A percentile compares a stretch with the other conserved stretches of the same genome.
Evolutionary conservation across 495 filamentous ascomycete species (phyloP).

Genomic region (Xylaria palmicola): DNA sequence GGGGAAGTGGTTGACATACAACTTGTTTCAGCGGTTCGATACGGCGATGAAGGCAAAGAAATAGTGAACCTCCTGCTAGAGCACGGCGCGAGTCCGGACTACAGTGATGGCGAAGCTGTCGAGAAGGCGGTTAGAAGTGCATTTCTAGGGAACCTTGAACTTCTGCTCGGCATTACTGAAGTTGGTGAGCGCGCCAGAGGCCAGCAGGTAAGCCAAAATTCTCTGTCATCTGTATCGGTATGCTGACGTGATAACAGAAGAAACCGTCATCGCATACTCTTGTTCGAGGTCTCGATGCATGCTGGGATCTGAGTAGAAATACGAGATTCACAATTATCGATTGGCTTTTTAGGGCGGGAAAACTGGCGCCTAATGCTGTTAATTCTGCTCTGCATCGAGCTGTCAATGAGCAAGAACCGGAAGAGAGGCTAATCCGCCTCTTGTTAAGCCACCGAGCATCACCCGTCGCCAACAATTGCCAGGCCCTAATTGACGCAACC

Average conservation of each 20-base stretch:
- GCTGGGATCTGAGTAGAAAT: conserved; percentile 39
- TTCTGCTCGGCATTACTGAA: conserved; percentile 41
- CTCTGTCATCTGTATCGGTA: background rate
- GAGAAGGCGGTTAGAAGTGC: conserved; percentile 44
- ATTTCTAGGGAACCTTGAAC: conserved; percentile 42
- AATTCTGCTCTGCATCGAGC: conserved; percentile 40
- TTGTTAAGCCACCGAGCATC: conserved; percentile 43
- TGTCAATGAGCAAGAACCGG: conserved; percentile 45
- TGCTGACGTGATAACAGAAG: conserved; percentile 23
- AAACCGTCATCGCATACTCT: conserved; percentile 40
- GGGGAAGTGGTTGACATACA: conserved; percentile 46
- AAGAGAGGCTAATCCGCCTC: conserved; percentile 40
- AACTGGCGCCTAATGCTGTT: conserved; percentile 38
- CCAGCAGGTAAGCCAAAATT: background rate
- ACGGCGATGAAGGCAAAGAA: conserved; percentile 40
- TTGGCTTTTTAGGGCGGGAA: conserved; percentile 46
- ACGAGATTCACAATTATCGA: conserved; percentile 41
- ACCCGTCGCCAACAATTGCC: conserved; percentile 40
- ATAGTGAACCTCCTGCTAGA: conserved; percentile 43
- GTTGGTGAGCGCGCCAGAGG: conserved; percentile 19
- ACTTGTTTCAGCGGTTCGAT: conserved; percentile 44
- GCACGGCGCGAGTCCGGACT: conserved; percentile 44
- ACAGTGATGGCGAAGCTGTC: conserved; percentile 47
- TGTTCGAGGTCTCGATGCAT: conserved; percentile 43
- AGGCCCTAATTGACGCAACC: conserved; percentile 44